Conservation (phyloP, 2,329 filamentous ascomycete species). For the Cryphonectria parasitica region DNA sequence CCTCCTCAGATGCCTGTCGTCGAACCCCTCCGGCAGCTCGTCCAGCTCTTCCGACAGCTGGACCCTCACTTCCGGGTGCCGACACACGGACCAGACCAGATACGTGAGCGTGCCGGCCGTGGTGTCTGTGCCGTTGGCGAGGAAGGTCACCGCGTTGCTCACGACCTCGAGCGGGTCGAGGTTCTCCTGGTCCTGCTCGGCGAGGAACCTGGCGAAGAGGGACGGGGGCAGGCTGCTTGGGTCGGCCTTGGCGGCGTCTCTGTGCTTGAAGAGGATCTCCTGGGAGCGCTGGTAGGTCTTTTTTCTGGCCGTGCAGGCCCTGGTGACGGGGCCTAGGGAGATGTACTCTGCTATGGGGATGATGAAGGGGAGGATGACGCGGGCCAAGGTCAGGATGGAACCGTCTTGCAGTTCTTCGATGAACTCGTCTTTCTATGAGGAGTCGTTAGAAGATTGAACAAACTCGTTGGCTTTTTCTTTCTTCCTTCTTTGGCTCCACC, state of each 20-base stretch:
- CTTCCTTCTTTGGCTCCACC: no score
- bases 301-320: slow-evolving; percentile 9
- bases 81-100: slow-evolving; percentile 45
- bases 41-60: slow-evolving; percentile 42
- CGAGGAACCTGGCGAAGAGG: slow-evolving; percentile 14
- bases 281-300: slow-evolving; percentile 13
- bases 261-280: slow-evolving; percentile 16
- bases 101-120: slow-evolving; percentile 56
- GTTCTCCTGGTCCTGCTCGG: slow-evolving; percentile 9
- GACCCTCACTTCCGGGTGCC: slow-evolving; percentile 37
- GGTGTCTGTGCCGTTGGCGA: slow-evolving; percentile 55
- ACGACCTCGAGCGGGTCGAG: slow-evolving; percentile 18
- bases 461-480: no score
- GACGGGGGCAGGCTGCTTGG: background rate
- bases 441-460: background rate
- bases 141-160: slow-evolving; percentile 30
- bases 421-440: slow-evolving; percentile 14
- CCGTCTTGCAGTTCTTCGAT: slow-evolving; percentile 5
- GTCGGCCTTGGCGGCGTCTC: slow-evolving; percentile 9
- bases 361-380: slow-evolving; percentile 18
- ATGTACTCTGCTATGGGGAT: slow-evolving; percentile 21
- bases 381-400: slow-evolving; percentile 8
- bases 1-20: slow-evolving; percentile 40
- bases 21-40: slow-evolving; percentile 38
- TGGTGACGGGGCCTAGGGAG: slow-evolving; percentile 12